Conservation (phyloP, 2,329 filamentous ascomycete species). For the Trichothecium sympodiale region DNA sequence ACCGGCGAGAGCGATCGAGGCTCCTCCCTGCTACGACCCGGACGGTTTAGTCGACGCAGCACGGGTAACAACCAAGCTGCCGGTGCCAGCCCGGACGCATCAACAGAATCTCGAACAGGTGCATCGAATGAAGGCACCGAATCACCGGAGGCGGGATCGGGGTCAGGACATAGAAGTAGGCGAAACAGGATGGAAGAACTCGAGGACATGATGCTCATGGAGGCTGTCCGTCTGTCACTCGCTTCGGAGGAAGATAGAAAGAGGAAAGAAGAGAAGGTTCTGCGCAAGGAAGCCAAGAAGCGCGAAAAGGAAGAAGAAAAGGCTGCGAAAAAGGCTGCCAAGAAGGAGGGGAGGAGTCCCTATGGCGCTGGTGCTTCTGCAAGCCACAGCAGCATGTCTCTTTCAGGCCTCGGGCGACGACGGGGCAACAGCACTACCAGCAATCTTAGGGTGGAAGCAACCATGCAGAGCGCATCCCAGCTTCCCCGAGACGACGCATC, state of each 20-base stretch:
- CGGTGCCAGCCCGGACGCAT: constrained; percentile 14
- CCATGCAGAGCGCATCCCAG: constrained; percentile 31
- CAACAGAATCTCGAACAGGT: constrained; percentile 5
- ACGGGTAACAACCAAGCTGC: constrained; percentile 26
- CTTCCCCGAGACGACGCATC: constrained; percentile 13
- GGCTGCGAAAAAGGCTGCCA: constrained; percentile 67
- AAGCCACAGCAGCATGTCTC: constrained; percentile 53
- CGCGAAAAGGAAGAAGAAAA: constrained; percentile 75
- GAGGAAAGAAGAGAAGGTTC: constrained; percentile 50
- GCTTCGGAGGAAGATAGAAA: constrained; percentile 89
- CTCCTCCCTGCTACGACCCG: constrained; percentile 28
- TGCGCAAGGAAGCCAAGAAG: constrained; percentile 69
- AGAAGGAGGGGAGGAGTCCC: constrained; percentile 39
- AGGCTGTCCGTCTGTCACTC: constrained; percentile 85
- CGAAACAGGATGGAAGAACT: constrained; percentile 66
- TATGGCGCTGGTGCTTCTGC: constrained; percentile 26
- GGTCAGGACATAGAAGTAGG: constrained; percentile 13
- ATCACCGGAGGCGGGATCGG: constrained; percentile 9
- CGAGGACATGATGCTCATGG: constrained; percentile 98
- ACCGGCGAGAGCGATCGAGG: constrained; percentile 50
- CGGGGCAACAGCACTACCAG: constrained; percentile 50
- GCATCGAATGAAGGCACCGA: constrained; percentile 10
- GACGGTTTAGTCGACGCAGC: constrained; percentile 47
- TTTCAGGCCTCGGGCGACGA: constrained; percentile 43
- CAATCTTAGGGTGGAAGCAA: constrained; percentile 46